These are phyloP conservation scores for Wickerhamiella musiphila DNA, from an alignment of 805 yeast genomes.

Conservation along the genomic window DNA sequence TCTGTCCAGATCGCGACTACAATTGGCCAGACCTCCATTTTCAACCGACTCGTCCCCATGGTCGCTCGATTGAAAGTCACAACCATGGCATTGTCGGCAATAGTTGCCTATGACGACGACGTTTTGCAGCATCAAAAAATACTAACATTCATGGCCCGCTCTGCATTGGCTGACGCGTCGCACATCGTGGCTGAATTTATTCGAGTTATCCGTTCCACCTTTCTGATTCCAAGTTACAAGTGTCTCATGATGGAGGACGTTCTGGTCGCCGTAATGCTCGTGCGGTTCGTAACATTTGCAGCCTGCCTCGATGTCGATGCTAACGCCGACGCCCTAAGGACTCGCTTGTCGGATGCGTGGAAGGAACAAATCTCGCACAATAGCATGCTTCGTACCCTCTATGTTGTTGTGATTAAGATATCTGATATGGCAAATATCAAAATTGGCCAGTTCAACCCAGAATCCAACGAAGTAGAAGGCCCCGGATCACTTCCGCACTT, in stretches of 20 bases:
- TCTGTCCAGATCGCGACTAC: too few species aligned
- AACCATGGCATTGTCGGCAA: neutral
- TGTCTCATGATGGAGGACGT: slow-evolving; percentile 9
- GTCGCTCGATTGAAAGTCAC: too few species aligned
- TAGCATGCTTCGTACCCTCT: slow-evolving; percentile 33
- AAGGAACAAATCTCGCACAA: slow-evolving; percentile 19
- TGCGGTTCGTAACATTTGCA: slow-evolving; percentile 12
- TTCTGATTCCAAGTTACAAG: slow-evolving; percentile 6
- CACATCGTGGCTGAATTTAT: slow-evolving; percentile 6
- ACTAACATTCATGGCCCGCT: neutral
- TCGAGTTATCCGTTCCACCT: slow-evolving; percentile 6
- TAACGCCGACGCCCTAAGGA: slow-evolving; percentile 14
- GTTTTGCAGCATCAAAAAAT: neutral
- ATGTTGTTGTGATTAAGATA: slow-evolving; percentile 25
- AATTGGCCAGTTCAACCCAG: slow-evolving; percentile 9
- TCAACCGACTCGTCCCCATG: too few species aligned
- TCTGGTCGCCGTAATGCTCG: slow-evolving; percentile 8
- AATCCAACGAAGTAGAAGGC: slow-evolving; percentile 9
- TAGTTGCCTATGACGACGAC: neutral
- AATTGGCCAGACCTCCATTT: too few species aligned
- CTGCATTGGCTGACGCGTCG: slow-evolving; percentile 1
- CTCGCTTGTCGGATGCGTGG: slow-evolving; percentile 16
- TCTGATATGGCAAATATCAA: slow-evolving; percentile 6
- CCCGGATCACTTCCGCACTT: slow-evolving; percentile 10
- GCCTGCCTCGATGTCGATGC: slow-evolving; percentile 15